Conservation (phyloP, 192 early-diverging fungal species). For the Gigaspora rosea region DNA sequence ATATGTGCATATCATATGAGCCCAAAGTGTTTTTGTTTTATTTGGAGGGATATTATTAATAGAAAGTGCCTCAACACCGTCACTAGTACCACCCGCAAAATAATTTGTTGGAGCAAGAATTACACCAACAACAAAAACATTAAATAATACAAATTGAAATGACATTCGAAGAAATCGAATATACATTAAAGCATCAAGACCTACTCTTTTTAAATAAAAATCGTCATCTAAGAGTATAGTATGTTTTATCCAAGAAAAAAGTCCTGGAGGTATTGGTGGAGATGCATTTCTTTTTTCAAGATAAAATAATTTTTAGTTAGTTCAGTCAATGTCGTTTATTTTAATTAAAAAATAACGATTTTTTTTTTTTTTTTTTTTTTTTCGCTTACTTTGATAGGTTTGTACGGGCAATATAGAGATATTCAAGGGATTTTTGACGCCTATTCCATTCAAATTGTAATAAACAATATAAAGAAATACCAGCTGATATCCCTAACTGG, state of each 20-base stretch:
- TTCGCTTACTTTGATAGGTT: constrained; percentile 44
- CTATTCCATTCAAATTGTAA: constrained; percentile 54
- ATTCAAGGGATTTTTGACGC: constrained; percentile 50
- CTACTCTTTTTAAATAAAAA: constrained; percentile 56
- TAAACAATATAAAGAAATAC: constrained; percentile 48
- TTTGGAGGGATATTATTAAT: constrained; percentile 47
- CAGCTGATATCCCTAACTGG: constrained; percentile 51
- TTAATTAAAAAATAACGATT: not conserved
- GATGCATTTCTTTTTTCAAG: constrained; percentile 46
- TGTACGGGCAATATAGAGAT: constrained; percentile 51
- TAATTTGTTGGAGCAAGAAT: constrained; percentile 58
- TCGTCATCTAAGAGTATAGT: constrained; percentile 49
- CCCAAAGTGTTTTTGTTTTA: constrained; percentile 46
- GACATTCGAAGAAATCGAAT: constrained; percentile 64
- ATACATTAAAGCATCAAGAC: constrained; percentile 64
- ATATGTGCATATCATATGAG: constrained; percentile 54
- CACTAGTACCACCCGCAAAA: not conserved
- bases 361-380: not conserved
- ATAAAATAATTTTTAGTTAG: constrained; percentile 7
- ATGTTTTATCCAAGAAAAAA: constrained; percentile 53
- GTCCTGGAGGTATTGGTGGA: constrained; percentile 46
- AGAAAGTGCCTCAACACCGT: constrained; percentile 40
- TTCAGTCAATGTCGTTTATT: not conserved
- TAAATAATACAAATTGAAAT: constrained; percentile 51
- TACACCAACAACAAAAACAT: constrained; percentile 43